Percentiles rank a stretch among this genome's conserved stretches.
These are phyloP conservation scores for Cryptococcus jaspeensis DNA, from an alignment of 1,284 basidiomycete genomes.

Conservation along the genomic window DNA sequence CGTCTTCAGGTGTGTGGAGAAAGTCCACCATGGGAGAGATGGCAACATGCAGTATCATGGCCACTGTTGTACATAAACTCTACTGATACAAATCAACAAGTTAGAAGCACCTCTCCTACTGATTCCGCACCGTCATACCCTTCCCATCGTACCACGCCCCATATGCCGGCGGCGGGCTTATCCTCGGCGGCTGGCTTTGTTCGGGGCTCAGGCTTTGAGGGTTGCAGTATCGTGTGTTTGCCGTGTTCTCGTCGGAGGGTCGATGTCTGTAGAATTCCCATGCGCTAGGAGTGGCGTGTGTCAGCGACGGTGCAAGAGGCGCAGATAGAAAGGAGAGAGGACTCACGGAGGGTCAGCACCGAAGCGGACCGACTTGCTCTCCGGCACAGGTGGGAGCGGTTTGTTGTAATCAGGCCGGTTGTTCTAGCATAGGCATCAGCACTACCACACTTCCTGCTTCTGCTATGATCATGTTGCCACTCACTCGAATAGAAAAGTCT, in stretches of 20 bases:
- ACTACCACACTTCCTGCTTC: too few relatives aligned
- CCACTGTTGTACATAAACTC: too few relatives aligned
- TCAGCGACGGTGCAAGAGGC: background rate
- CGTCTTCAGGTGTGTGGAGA: too few relatives aligned
- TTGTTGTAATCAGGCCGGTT: constrained; percentile 7
- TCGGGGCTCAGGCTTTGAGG: background rate
- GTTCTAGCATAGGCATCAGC: background rate
- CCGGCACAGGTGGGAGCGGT: constrained; percentile 9
- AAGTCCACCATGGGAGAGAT: too few relatives aligned
- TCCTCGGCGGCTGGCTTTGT: background rate
- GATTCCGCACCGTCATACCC: constrained; percentile 8
- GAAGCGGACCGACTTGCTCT: constrained; percentile 10
- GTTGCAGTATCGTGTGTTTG: constrained; percentile 19
- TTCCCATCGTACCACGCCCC: constrained; percentile 13
- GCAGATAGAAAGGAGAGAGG: background rate
- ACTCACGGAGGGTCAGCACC: constrained; percentile 15
- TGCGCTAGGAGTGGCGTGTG: constrained; percentile 4
- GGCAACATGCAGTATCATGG: too few relatives aligned
- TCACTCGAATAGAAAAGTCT: constrained; percentile 18
- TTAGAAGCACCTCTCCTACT: background rate
- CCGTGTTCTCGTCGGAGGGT: constrained; percentile 18
- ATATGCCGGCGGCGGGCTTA: constrained; percentile 15
- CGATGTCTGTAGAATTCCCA: constrained; percentile 20
- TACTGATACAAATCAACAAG: too few relatives aligned
- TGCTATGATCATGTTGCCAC: too few relatives aligned